phyloP scores from a whole-genome alignment of 1,139 yeast species.

The Lodderomyces oxycetoniae region DNA sequence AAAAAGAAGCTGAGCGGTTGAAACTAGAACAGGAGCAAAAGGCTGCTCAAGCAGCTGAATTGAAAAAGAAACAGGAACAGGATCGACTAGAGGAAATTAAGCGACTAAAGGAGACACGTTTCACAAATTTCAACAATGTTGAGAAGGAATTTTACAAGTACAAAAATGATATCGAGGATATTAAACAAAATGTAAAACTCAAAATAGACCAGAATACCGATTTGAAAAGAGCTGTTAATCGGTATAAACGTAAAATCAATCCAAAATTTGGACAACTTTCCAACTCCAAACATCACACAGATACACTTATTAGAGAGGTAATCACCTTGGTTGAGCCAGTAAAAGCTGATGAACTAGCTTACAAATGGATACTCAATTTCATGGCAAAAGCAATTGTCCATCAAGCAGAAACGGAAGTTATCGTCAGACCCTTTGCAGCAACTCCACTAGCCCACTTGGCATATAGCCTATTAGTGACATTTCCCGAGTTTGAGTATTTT shows the following conservation, averaged over 20 bases:
- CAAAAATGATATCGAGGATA: conserved; percentile 51
- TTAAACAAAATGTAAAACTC: conserved; percentile 54
- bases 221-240: conserved; percentile 39
- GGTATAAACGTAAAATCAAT: conserved; percentile 64
- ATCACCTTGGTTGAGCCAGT: conserved; percentile 37
- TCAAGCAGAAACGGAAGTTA: conserved; percentile 91
- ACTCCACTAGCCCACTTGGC: conserved; percentile 73
- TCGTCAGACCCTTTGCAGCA: conserved; percentile 74
- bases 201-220: conserved; percentile 41
- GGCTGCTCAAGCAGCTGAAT: conserved; percentile 14
- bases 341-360: conserved; percentile 48
- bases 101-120: conserved; percentile 9
- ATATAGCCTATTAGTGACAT: conserved; percentile 46
- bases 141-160: conserved; percentile 48
- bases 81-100: conserved; percentile 9
- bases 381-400: conserved; percentile 79
- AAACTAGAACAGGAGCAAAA: conserved; percentile 14
- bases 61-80: conserved; percentile 10
- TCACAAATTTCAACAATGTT: conserved; percentile 37
- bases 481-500: conserved; percentile 63
- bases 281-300: conserved; percentile 57
- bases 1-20: conserved; percentile 8
- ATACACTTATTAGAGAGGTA: conserved; percentile 49
- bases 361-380: conserved; percentile 71
- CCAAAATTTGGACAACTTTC: conserved; percentile 92